phyloP scores from a whole-genome alignment of 2,329 filamentous ascomycete species.

The Ophiostoma sp. region DNA sequence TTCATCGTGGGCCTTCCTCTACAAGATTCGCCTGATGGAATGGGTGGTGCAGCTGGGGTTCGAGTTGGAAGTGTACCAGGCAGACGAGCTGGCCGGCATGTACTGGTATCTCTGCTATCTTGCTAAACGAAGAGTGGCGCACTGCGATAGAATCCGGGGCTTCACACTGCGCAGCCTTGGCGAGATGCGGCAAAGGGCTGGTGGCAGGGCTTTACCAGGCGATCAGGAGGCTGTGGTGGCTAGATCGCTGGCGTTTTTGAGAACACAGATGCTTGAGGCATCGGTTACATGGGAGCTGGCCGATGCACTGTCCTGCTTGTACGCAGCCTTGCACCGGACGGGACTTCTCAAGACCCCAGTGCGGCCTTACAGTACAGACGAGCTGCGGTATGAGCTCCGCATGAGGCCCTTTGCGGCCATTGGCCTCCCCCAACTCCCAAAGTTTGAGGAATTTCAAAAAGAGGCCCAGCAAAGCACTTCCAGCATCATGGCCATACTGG shows the following conservation, averaged over 20 bases:
- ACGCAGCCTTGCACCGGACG: slow-evolving; percentile 64
- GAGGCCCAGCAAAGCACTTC: slow-evolving; percentile 45
- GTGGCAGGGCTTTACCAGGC: slow-evolving; percentile 33
- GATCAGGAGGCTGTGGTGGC: slow-evolving; percentile 47
- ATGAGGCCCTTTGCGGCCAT: slow-evolving; percentile 81
- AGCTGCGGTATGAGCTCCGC: slow-evolving; percentile 74
- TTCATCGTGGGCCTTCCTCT: slow-evolving; percentile 84
- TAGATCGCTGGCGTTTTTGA: slow-evolving; percentile 56
- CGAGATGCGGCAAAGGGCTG: slow-evolving; percentile 35
- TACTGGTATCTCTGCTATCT: slow-evolving; percentile 86
- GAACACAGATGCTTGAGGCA: slow-evolving; percentile 63
- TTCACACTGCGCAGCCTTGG: slow-evolving; percentile 54
- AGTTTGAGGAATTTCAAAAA: slow-evolving; percentile 59
- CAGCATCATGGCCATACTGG: slow-evolving; percentile 44
- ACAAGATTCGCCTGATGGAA: slow-evolving; percentile 87
- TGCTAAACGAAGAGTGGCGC: slow-evolving; percentile 64
- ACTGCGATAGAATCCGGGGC: slow-evolving; percentile 71
- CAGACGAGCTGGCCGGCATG: slow-evolving; percentile 82
- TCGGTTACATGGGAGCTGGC: slow-evolving; percentile 61
- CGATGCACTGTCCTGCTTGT: slow-evolving; percentile 60
- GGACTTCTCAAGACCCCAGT: slow-evolving; percentile 51
- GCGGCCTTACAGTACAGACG: slow-evolving; percentile 66
- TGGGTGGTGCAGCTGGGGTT: slow-evolving; percentile 90
- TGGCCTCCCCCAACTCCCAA: slow-evolving; percentile 65
- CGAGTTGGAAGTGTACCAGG: slow-evolving; percentile 85